Conservation (phyloP, 345 rosid genomes). For the Schrenkiella parvula region DNA sequence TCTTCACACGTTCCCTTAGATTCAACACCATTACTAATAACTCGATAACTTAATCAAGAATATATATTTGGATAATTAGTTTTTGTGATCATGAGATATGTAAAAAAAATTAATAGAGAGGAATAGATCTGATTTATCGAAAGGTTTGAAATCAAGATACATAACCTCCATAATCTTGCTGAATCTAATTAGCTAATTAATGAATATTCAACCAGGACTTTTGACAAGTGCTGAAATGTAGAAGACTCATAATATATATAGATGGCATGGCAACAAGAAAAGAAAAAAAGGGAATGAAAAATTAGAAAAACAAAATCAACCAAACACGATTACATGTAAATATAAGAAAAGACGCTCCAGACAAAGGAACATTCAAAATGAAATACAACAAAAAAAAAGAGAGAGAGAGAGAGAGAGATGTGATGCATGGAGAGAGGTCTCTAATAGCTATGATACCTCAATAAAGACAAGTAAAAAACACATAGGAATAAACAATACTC, state of each 20-base stretch:
- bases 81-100: background rate
- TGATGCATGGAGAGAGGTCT: background rate
- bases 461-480: background rate
- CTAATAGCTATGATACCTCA: constrained; percentile 7
- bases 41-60: background rate
- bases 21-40: background rate
- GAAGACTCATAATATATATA: background rate
- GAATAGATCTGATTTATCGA: background rate
- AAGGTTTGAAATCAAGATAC: background rate
- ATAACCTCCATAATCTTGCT: background rate
- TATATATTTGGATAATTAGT: background rate
- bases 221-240: background rate
- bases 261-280: background rate
- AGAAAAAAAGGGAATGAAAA: background rate
- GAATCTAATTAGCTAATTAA: background rate
- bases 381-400: background rate
- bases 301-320: background rate
- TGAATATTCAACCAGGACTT: background rate
- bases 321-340: constrained; percentile 5
- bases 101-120: background rate
- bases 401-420: background rate
- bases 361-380: background rate
- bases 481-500: constrained; percentile 11
- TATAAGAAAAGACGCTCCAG: background rate
- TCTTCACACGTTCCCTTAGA: background rate